These are phyloP conservation scores for Fusarium subtropicale DNA, from an alignment of 2,329 filamentous ascomycete species.

Conservation along the genomic window DNA sequence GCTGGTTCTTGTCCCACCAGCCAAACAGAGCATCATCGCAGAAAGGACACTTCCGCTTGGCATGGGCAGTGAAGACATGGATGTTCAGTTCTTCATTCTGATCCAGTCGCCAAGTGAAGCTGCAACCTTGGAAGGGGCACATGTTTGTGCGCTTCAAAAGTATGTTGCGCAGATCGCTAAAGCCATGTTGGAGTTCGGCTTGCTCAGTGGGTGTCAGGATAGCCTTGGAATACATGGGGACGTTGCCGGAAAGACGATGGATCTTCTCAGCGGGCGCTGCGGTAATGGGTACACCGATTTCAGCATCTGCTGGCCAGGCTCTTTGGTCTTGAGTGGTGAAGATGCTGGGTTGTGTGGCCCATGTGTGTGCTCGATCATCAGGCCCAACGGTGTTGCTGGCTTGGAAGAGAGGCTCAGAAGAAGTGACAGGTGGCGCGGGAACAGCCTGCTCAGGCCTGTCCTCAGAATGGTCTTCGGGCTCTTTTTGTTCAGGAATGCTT, in stretches of 20 bases:
- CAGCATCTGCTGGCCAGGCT: constrained; percentile 19
- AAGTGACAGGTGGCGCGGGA: neutral
- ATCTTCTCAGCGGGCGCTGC: constrained; percentile 51
- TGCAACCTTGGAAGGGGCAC: constrained; percentile 57
- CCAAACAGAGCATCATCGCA: constrained; percentile 50
- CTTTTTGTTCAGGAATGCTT: neutral
- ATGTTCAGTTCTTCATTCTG: constrained; percentile 48
- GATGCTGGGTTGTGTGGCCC: constrained; percentile 44
- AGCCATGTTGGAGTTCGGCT: constrained; percentile 48
- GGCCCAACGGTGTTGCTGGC: neutral
- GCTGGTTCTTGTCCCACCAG: constrained; percentile 47
- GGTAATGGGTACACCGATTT: constrained; percentile 31
- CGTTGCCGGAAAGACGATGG: constrained; percentile 49
- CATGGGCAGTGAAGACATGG: constrained; percentile 54
- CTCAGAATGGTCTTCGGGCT: neutral
- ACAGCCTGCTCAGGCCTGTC: neutral
- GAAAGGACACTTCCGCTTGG: constrained; percentile 51
- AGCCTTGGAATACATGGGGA: constrained; percentile 54
- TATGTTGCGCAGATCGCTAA: constrained; percentile 20
- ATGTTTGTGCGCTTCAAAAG: constrained; percentile 46
- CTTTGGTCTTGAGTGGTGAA: constrained; percentile 17
- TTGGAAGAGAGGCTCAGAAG: neutral
- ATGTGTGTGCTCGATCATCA: constrained; percentile 24
- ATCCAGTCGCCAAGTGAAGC: constrained; percentile 48
- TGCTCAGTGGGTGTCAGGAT: constrained; percentile 58